Base-by-base conservation (phyloP, 441 rosid genomes). In the Eruca vesicaria region DNA sequence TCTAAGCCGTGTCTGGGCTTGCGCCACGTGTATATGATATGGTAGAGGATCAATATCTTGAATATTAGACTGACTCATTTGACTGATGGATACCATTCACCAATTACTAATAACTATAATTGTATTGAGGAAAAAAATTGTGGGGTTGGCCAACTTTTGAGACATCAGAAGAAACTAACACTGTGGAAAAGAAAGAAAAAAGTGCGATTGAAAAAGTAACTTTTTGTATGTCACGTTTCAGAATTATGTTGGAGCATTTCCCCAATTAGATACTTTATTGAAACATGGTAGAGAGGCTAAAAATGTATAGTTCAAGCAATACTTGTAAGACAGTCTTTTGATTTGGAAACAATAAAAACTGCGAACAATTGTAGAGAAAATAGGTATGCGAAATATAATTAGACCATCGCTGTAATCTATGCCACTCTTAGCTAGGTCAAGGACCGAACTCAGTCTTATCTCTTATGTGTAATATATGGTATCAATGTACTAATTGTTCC, bases 61-160 rank as follows among this genome's bases (percentile, higher is more conserved):
- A 76, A 64, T 70, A 33, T 76, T 10, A 71, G 56, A 64, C 72
- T 57, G 69, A 77, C 71, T 12, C 66, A 33, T 35, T 52, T 78
- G 74, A 73, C 78, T 73, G 65, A 78, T 36, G 23, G 67, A 53
- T 59, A 77, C 72, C 63, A 77, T 63, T 72, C 81, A 78, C 66
- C 81, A 62, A 78, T 71, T 33, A 35, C 73, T 52, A 23, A n/a
- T 29, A 67, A 67, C 57, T 68, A 67, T 69, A 78, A 56, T 29
- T 16, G 11, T 76, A 50, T 1, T 66, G 52, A 28, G 72, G 52
- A 66, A 77, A 71, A 75, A 77, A 70, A 55, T 15, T 66, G 77
- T 72, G 73, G 80, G 77, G 77, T 29, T 66, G 38, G 68, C 31
- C 73, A 78, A 60, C 80, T 72, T 77, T 71, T 77, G 72, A 77